A percentile compares a stretch with the other conserved stretches of the same genome.
phyloP scores from a whole-genome alignment of 768 basidiomycete genomes.

The Polyporus arcularius region DNA sequence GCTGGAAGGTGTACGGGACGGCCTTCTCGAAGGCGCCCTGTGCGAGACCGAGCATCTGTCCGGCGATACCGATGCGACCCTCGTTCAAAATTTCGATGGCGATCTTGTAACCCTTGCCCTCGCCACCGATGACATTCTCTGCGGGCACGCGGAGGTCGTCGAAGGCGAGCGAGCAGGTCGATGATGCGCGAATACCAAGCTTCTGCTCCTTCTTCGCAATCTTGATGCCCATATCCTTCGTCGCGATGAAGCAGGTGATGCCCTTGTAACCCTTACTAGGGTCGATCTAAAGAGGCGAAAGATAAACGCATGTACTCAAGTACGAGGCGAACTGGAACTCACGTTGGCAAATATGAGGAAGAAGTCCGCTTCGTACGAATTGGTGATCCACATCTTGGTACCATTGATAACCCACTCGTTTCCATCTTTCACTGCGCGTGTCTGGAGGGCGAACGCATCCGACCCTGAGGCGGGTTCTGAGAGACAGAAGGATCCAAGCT shows the following conservation, averaged over 20 bases:
- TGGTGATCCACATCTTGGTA: constrained; percentile 99
- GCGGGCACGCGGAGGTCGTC: constrained; percentile 87
- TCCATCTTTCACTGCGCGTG: constrained; percentile 86
- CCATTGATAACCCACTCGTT: constrained; percentile 88
- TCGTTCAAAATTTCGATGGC: constrained; percentile 98
- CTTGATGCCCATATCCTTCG: constrained; percentile 94
- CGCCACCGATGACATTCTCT: constrained; percentile 90
- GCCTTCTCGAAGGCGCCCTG: constrained; percentile 96
- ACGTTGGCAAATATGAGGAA: constrained; percentile 97
- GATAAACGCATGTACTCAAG: neutral
- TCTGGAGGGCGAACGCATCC: constrained; percentile 95
- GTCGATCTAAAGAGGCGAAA: constrained; percentile 52
- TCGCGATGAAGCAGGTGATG: constrained; percentile 96
- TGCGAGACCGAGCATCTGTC: constrained; percentile 97
- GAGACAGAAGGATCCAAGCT: constrained; percentile 96
- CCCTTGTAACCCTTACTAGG: constrained; percentile 97
- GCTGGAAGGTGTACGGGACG: constrained; percentile 93
- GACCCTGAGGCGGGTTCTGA: constrained; percentile 93
- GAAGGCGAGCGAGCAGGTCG: constrained; percentile 92
- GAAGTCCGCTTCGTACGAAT: constrained; percentile 88
- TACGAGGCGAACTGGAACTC: constrained; percentile 21
- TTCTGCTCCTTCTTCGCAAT: constrained; percentile 99
- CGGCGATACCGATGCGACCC: constrained; percentile 96
- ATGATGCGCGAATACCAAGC: constrained; percentile 93
- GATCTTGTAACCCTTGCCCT: constrained; percentile 93